Percentiles rank a stretch among this genome's conserved stretches.
phyloP scores from a whole-genome alignment of 2,329 filamentous ascomycete genomes.

The Davidsoniella eucalypti region DNA sequence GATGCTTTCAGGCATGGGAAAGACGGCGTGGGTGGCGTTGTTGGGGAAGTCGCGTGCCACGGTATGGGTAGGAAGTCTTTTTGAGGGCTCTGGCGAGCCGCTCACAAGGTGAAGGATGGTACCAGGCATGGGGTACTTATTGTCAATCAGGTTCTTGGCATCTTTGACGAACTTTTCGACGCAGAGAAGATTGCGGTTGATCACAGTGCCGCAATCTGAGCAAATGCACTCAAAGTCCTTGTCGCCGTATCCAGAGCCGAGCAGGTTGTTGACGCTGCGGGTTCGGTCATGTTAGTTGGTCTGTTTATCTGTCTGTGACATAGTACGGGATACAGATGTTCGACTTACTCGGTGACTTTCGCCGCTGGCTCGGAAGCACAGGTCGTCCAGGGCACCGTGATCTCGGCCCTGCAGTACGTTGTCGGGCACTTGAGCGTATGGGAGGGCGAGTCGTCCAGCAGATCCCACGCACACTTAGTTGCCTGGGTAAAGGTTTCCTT shows the following conservation, averaged over 20 bases:
- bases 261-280: conserved; percentile 13
- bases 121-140: conserved; percentile 44
- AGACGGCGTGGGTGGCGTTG: conserved; percentile 28
- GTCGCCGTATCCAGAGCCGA: conserved; percentile 45
- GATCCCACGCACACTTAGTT: conserved; percentile 43
- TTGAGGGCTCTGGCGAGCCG: conserved; percentile 28
- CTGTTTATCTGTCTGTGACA: background rate
- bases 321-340: background rate
- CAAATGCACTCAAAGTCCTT: conserved; percentile 36
- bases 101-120: conserved; percentile 40
- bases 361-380: conserved; percentile 22
- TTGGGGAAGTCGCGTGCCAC: conserved; percentile 37
- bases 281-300: background rate
- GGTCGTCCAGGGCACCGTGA: conserved; percentile 44
- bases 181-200: conserved; percentile 43
- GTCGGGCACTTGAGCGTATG: conserved; percentile 38
- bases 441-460: conserved; percentile 30
- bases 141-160: conserved; percentile 28
- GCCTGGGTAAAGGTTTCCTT: conserved; percentile 28
- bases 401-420: conserved; percentile 24
- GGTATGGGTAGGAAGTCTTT: background rate
- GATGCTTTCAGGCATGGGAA: background rate
- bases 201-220: conserved; percentile 27
- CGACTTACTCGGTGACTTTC: background rate
- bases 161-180: conserved; percentile 46